Conservation (phyloP, 2,329 filamentous ascomycete genomes). For the Drechslerella coelobrocha region DNA sequence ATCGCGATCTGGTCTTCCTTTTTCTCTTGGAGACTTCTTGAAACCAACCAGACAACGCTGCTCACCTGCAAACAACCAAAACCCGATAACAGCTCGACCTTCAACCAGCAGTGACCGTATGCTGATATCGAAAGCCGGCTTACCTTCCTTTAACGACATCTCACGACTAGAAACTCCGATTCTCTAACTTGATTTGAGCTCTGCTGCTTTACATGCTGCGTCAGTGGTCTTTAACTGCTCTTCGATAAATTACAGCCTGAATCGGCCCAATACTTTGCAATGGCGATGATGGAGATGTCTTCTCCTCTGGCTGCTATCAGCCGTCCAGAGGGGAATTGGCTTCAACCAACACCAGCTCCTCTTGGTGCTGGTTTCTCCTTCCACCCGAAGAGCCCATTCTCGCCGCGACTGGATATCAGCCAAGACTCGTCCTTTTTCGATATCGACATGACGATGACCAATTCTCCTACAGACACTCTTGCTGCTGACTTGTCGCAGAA, state of each 20-base stretch:
- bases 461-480: constrained; percentile 87
- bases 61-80: neutral
- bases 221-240: constrained; percentile 9
- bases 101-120: neutral
- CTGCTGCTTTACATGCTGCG: constrained; percentile 27
- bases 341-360: constrained; percentile 34
- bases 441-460: constrained; percentile 74
- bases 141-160: neutral
- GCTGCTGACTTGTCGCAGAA: constrained; percentile 96
- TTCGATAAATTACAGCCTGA: constrained; percentile 10
- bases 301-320: constrained; percentile 48
- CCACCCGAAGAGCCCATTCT: constrained; percentile 28
- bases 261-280: constrained; percentile 12
- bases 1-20: neutral
- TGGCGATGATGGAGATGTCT: constrained; percentile 48
- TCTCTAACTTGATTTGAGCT: no score
- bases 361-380: constrained; percentile 32
- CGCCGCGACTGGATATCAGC: constrained; percentile 41
- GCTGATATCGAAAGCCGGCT: constrained; percentile 5
- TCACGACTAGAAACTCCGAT: neutral
- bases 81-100: neutral
- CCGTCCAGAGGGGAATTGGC: constrained; percentile 37
- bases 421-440: constrained; percentile 70
- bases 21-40: constrained; percentile 3
- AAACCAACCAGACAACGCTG: neutral